phyloP scores from a whole-genome alignment of 1,284 basidiomycete species.

The Phylloporus sp. region DNA sequence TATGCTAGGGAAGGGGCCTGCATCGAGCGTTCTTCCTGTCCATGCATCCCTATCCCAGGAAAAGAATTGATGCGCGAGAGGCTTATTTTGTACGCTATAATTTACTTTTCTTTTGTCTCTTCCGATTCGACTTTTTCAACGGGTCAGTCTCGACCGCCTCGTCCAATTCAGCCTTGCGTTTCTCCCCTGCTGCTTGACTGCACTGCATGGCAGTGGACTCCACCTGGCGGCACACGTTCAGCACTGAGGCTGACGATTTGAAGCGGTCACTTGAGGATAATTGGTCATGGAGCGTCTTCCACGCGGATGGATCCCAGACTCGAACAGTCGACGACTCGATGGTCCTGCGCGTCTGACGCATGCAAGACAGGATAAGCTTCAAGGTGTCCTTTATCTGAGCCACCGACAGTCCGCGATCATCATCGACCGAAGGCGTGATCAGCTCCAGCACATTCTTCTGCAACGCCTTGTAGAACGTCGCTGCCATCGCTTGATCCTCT shows the following conservation, averaged over 20 bases:
- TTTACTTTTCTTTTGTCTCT: constrained; percentile 54
- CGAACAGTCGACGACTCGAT: constrained; percentile 37
- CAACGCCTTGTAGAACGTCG: constrained; percentile 51
- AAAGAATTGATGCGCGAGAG: no score
- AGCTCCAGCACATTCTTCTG: constrained; percentile 52
- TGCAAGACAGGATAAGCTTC: constrained; percentile 70
- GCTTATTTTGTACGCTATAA: no score
- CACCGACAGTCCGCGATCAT: constrained; percentile 56
- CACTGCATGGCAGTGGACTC: constrained; percentile 24
- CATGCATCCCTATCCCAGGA: no score
- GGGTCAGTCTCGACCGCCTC: constrained; percentile 36
- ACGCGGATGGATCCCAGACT: constrained; percentile 50
- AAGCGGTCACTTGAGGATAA: constrained; percentile 49
- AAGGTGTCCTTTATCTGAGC: constrained; percentile 80
- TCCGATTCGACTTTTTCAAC: constrained; percentile 52
- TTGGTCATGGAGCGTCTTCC: constrained; percentile 41
- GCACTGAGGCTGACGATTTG: constrained; percentile 48
- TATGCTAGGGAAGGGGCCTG: no score
- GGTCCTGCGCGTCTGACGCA: constrained; percentile 61
- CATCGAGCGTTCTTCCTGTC: no score
- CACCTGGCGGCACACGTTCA: constrained; percentile 55
- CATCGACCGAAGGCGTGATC: constrained; percentile 48
- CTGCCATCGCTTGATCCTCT: constrained; percentile 43
- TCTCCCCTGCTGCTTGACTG: constrained; percentile 27
- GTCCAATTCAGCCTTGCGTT: constrained; percentile 46